Evolutionary conservation across 2,329 filamentous ascomycete species (phyloP).

Genomic region (Cordyceps sp.): DNA sequence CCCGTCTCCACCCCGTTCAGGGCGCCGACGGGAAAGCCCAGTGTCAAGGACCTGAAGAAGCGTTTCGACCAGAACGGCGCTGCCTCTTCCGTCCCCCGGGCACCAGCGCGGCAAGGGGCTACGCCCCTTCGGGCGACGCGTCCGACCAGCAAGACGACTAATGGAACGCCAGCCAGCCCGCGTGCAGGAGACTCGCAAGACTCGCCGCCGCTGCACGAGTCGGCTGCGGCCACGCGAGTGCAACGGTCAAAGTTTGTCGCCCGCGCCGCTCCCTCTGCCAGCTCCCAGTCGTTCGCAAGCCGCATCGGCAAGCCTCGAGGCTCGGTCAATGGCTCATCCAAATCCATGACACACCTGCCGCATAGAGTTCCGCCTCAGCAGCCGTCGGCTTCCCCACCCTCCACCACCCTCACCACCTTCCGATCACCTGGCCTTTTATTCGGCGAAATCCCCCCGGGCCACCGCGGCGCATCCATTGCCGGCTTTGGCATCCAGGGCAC

Average conservation of each 20-base stretch:
- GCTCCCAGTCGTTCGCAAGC: conserved; percentile 41
- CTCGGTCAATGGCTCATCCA: conserved; percentile 14
- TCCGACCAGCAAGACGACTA: conserved; percentile 14
- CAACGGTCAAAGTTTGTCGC: conserved; percentile 29
- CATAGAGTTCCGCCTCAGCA: conserved; percentile 15
- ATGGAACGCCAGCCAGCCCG: conserved; percentile 20
- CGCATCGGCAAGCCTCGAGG: conserved; percentile 36
- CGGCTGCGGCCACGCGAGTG: conserved; percentile 13
- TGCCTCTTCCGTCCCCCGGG: conserved; percentile 16
- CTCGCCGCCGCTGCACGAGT: conserved; percentile 5
- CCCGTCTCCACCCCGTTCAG: conserved; percentile 12
- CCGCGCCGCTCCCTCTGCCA: conserved; percentile 35
- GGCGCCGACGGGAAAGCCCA: conserved; percentile 32
- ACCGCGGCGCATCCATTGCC: conserved; percentile 31
- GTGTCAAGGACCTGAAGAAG: conserved; percentile 66
- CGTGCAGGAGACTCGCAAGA: conserved; percentile 9
- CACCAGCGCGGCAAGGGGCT: conserved; percentile 15
- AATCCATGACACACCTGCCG: conserved; percentile 16
- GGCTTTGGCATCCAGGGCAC: conserved; percentile 43
- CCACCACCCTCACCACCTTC: conserved; percentile 14
- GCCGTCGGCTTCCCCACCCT: conserved; percentile 15
- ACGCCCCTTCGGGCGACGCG: conserved; percentile 13
- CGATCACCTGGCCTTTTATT: conserved; percentile 45
- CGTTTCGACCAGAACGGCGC: conserved; percentile 53
- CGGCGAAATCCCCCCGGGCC: conserved; percentile 53